Base-by-base conservation (phyloP, 2,329 filamentous ascomycete species). In the Penicillium freii region DNA sequence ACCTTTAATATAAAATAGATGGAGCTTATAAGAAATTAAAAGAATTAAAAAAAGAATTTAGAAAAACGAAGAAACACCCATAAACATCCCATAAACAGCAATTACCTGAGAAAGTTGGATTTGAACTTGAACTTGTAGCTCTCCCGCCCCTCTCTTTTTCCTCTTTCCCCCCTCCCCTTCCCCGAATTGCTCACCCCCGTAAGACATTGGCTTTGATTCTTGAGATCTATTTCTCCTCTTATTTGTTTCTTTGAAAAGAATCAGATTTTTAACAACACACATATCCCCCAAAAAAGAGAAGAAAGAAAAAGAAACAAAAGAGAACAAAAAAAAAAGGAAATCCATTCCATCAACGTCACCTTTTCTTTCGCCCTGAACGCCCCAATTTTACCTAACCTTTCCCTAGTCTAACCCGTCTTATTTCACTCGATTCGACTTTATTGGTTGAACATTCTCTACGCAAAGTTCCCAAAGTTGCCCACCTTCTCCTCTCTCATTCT, bases 101-200 rank as follows among this genome's bases (percentile, higher is more conserved):
- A 31, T 23, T 38, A 36, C 33, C 33, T 47, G 34, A 34, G 48
- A 38, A 52, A 44, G 44, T 43, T 49, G 47, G 47, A 42, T 57
- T 42, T n/a, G 38, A 51, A 45, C 46, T 59, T 54, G 54, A 45
- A 43, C 23, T 43, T 36, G 43, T 38, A 48, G 44, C 59, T 62
- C 59, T 62, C 56, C 59, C 59, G 62, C 63, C 59, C 59, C 51
- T 61, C 55, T 62, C 56, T 51, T 60, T 61, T 64, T 53, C 54
- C 59, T 57, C 49, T 59, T 60, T 55, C 27, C 34, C 59, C 48
- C 33, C 33, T 17, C 47, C 48, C 49, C 58, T 58, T 57, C 55
- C 55, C 56, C 56, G 52, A 42, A 59, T 51, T 54, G 34, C 49
- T 46, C 50, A 38, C 36, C 54, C n/a, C 43, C 58, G 47, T 54